Percentiles rank a stretch among this genome's conserved stretches.
Evolutionary conservation across 352 stramenopile species (phyloP).

Genomic region (Pythium rishiriense): DNA sequence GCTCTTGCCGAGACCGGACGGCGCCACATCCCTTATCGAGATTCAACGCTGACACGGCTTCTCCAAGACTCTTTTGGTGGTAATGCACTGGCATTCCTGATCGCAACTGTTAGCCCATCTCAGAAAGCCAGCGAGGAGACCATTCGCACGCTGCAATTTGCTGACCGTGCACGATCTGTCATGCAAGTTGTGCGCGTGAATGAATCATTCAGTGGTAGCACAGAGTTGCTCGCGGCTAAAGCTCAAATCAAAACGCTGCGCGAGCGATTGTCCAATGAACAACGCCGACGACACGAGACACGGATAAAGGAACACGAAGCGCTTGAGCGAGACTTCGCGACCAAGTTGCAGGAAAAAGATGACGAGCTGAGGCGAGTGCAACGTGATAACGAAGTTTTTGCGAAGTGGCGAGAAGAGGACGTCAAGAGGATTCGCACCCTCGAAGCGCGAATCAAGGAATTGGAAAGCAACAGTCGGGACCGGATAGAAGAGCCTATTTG

Average conservation of each 20-base stretch:
- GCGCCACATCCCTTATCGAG: constrained; percentile 91
- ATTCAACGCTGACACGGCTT: constrained; percentile 87
- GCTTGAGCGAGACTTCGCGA: constrained; percentile 45
- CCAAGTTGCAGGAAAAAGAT: constrained; percentile 64
- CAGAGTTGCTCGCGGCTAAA: constrained; percentile 60
- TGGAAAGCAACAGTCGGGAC: constrained; percentile 2
- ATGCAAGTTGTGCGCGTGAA: constrained; percentile 79
- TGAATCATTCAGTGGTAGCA: constrained; percentile 45
- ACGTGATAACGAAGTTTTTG: constrained; percentile 63
- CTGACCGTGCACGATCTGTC: constrained; percentile 66
- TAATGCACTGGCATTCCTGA: constrained; percentile 70
- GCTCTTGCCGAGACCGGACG: constrained; percentile 73
- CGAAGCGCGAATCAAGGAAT: constrained; percentile 21
- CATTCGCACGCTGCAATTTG: constrained; percentile 78
- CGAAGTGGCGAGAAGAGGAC: constrained; percentile 64
- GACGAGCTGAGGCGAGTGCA: constrained; percentile 52
- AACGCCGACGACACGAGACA: constrained; percentile 44
- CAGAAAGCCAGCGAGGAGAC: constrained; percentile 58
- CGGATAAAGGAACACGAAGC: constrained; percentile 61
- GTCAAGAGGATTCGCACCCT: constrained; percentile 54
- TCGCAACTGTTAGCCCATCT: constrained; percentile 64
- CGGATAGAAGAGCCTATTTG: neutral
- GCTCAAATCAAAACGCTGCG: constrained; percentile 58
- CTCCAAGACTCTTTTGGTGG: constrained; percentile 84
- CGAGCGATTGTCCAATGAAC: constrained; percentile 49